Evolutionary conservation across 108 stramenopile species (phyloP), one percentile per base, ranked within the genome.

Genomic region (Skeletonema marinoi): DNA sequence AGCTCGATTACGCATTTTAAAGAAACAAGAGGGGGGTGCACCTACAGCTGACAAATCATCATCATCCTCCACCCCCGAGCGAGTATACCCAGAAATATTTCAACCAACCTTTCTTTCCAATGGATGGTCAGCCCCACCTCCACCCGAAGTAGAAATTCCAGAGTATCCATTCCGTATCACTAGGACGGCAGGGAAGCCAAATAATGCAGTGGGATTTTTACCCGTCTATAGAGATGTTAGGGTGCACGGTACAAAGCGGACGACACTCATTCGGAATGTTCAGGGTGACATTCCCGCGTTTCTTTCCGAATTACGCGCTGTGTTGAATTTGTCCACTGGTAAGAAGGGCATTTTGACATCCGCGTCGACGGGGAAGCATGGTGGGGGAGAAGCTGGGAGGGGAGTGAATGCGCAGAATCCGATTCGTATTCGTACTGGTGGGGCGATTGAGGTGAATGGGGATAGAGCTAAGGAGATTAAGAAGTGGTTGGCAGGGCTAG

Each of bases 401-500:
- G 79, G 83, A 13, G 83, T 82, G 60, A 72, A 51, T 76, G 25
- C 19, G 32, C 66, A 77, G 35, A 77, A 84, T 75, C 88, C 87
- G 36, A 91, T 96, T 69, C 86, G 95, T 32, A 75, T 93, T 48
- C 83, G 92, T 16, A 82, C 88, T 8, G 91, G 92, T 38, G 94
- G 94, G n/a, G 87, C 87, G 14, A 90, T 93, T 74, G 95, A 96
- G 72, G 75, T 96, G 58, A 89, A 96, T 66, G 95, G 95, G 19
- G 88, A 96, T 73, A 73, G 78, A 35, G 86, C 86, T 17, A 78
- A 75, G 44, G 85, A 88, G 41, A 89, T 96, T 4, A 89, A 87
- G 82, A 48, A 72, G 25, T 96, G 95, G 95, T 71, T 96, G 66
- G 91, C 90, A 8, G 89, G 88, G 30, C 86, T 96, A 74, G 95